Percentiles rank a stretch among this genome's conserved stretches.
phyloP scores from a whole-genome alignment of 352 stramenopile genomes.

The Aphanomyces astaci region DNA sequence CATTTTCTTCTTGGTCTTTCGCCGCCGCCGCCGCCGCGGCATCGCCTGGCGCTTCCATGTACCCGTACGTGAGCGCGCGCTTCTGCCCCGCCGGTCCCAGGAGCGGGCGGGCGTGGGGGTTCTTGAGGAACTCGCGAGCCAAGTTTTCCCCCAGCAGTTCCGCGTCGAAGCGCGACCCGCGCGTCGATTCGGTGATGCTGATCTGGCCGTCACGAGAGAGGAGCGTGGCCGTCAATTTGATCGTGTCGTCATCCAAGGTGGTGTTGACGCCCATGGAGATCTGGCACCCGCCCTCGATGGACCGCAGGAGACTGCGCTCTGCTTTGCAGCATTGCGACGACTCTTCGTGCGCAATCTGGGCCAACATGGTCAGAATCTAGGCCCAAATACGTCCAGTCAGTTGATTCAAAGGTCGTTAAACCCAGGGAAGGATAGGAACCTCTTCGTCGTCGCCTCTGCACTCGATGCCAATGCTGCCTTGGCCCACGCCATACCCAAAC shows the following conservation, averaged over 20 bases:
- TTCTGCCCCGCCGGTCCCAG: slow-evolving; percentile 60
- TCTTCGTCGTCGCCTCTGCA: slow-evolving; percentile 58
- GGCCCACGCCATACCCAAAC: slow-evolving; percentile 77
- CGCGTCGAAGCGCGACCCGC: slow-evolving; percentile 43
- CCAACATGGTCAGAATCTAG: slow-evolving; percentile 66
- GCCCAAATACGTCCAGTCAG: too few species aligned
- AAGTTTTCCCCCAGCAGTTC: slow-evolving; percentile 58
- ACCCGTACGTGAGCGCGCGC: slow-evolving; percentile 67
- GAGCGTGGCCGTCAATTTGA: slow-evolving; percentile 62
- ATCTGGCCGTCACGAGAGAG: slow-evolving; percentile 67
- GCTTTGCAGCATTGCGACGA: slow-evolving; percentile 73
- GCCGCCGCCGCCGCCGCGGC: slow-evolving; percentile 33
- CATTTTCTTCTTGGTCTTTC: neutral
- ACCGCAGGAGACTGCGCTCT: slow-evolving; percentile 73
- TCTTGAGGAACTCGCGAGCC: slow-evolving; percentile 50
- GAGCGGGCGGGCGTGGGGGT: slow-evolving; percentile 40
- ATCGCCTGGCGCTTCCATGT: slow-evolving; percentile 59
- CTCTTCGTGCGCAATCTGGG: slow-evolving; percentile 64
- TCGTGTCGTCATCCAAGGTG: slow-evolving; percentile 45
- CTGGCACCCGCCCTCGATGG: slow-evolving; percentile 81
- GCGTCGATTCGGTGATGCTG: slow-evolving; percentile 36
- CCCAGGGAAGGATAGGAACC: too few species aligned
- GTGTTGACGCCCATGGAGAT: slow-evolving; percentile 80
- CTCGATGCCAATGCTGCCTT: slow-evolving; percentile 82
- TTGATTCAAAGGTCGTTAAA: too few species aligned